Conservation (phyloP, 2,329 filamentous ascomycete genomes). For the Penicillium hesseltinei region DNA sequence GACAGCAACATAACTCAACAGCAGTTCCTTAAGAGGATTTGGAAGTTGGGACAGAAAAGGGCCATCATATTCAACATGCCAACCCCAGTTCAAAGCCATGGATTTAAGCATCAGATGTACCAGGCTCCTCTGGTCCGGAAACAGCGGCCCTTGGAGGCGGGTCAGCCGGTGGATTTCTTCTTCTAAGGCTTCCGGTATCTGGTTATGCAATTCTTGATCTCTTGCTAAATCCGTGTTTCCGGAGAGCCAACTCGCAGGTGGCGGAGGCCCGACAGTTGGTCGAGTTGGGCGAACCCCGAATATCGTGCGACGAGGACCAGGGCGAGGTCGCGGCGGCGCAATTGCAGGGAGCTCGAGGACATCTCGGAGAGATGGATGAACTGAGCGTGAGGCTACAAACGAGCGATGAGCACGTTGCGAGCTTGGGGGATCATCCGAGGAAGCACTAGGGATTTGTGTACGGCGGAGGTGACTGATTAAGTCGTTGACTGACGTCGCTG, state of each 20-base stretch:
- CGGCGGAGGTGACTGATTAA: slow-evolving; percentile 48
- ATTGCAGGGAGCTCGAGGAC: slow-evolving; percentile 47
- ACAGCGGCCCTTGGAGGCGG: slow-evolving; percentile 40
- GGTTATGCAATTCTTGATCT: neutral
- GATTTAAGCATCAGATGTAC: slow-evolving; percentile 52
- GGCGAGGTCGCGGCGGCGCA: slow-evolving; percentile 43
- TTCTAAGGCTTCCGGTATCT: slow-evolving; percentile 14
- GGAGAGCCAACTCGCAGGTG: slow-evolving; percentile 47
- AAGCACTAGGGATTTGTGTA: slow-evolving; percentile 34
- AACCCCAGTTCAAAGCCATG: slow-evolving; percentile 57
- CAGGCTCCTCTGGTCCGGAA: slow-evolving; percentile 45
- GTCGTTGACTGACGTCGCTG: slow-evolving; percentile 45
- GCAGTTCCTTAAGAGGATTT: slow-evolving; percentile 48
- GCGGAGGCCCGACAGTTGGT: slow-evolving; percentile 45
- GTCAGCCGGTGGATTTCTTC: slow-evolving; percentile 35
- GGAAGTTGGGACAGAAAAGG: slow-evolving; percentile 54
- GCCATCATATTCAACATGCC: slow-evolving; percentile 58
- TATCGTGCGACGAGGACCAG: slow-evolving; percentile 30
- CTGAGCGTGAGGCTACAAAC: slow-evolving; percentile 35
- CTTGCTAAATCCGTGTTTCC: slow-evolving; percentile 14
- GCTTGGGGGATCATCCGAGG: slow-evolving; percentile 17
- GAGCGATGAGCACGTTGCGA: slow-evolving; percentile 12
- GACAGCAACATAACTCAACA: slow-evolving; percentile 57
- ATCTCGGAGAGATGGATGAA: slow-evolving; percentile 47
- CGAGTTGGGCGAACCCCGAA: slow-evolving; percentile 37